Conservation (phyloP, 352 stramenopile genomes). For the Pilasporangium apinafurcum region DNA sequence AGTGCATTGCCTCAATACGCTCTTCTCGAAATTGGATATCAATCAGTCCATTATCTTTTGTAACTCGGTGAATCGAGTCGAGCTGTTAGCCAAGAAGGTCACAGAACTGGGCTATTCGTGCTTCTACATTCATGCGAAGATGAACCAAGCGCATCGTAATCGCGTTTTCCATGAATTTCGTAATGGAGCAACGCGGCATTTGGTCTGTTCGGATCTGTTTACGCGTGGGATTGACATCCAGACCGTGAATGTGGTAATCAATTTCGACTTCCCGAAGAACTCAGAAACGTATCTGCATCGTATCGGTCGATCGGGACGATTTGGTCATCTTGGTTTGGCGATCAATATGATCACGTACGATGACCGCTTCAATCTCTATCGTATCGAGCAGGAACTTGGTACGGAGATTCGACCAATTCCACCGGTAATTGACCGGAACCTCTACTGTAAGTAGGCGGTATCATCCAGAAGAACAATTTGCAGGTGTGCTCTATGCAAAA, state of each 20-base stretch:
- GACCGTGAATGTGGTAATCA: slow-evolving; percentile 99
- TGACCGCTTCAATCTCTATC: slow-evolving; percentile 96
- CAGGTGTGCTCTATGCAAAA: too few relatives aligned
- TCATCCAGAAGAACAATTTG: too few relatives aligned
- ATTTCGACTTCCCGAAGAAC: slow-evolving; percentile 99
- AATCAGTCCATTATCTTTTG: slow-evolving; percentile 99
- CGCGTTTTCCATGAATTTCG: slow-evolving; percentile 99
- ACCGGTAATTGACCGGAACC: slow-evolving; percentile 95
- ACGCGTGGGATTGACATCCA: slow-evolving; percentile 99
- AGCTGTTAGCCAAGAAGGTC: slow-evolving; percentile 99
- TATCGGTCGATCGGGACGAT: slow-evolving; percentile 97
- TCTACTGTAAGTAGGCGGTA: slow-evolving; percentile 92
- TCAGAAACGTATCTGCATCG: slow-evolving; percentile 99
- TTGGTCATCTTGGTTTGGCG: slow-evolving; percentile 97
- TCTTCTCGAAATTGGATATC: slow-evolving; percentile 99
- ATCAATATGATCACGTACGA: slow-evolving; percentile 99
- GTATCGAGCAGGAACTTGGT: slow-evolving; percentile 98
- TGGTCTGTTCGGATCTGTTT: slow-evolving; percentile 99
- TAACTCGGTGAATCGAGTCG: slow-evolving; percentile 99
- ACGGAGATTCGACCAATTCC: slow-evolving; percentile 99
- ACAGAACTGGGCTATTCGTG: slow-evolving; percentile 99
- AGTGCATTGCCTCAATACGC: slow-evolving; percentile 99
- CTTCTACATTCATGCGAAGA: slow-evolving; percentile 99
- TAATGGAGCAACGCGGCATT: slow-evolving; percentile 95
- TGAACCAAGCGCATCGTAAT: slow-evolving; percentile 99